Percentiles rank a stretch among this genome's conserved stretches.
Evolutionary conservation across 1,284 basidiomycete species (phyloP).

Genomic region (Trametes hirsuta): DNA sequence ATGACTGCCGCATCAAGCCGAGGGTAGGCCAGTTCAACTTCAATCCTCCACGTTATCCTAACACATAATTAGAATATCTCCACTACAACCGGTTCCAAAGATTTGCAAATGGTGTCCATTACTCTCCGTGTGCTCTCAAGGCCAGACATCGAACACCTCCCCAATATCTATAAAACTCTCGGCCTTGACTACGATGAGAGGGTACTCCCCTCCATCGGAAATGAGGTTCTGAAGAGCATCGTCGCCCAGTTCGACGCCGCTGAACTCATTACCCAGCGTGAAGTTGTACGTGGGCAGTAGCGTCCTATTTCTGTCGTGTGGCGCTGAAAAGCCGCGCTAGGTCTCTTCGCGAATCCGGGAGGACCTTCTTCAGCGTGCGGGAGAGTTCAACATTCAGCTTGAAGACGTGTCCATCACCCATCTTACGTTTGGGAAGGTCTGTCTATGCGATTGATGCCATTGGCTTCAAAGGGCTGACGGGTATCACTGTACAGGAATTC

Average conservation of each 20-base stretch:
- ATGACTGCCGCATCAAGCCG: slow-evolving; percentile 98
- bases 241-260: slow-evolving; percentile 99
- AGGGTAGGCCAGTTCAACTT: slow-evolving; percentile 53
- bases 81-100: slow-evolving; percentile 95
- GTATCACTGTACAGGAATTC: slow-evolving; percentile 65
- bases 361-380: slow-evolving; percentile 91
- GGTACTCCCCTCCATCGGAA: slow-evolving; percentile 92
- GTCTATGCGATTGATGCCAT: slow-evolving; percentile 19
- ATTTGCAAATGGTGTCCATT: slow-evolving; percentile 97
- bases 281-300: slow-evolving; percentile 54
- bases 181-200: slow-evolving; percentile 98
- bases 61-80: slow-evolving; percentile 79
- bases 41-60: background rate
- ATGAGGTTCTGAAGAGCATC: slow-evolving; percentile 97
- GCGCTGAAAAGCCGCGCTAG: slow-evolving; percentile 37
- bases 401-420: slow-evolving; percentile 98
- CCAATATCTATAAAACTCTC: slow-evolving; percentile 94
- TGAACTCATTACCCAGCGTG: slow-evolving; percentile 90
- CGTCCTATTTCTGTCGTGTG: background rate
- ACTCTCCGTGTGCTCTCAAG: slow-evolving; percentile 95
- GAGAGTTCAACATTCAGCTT: slow-evolving; percentile 94
- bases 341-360: slow-evolving; percentile 94
- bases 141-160: slow-evolving; percentile 86
- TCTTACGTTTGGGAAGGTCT: slow-evolving; percentile 79
- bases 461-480: slow-evolving; percentile 29